Conservation (phyloP, 1,139 yeast genomes). For the Meyerozyma guilliermondii region DNA sequence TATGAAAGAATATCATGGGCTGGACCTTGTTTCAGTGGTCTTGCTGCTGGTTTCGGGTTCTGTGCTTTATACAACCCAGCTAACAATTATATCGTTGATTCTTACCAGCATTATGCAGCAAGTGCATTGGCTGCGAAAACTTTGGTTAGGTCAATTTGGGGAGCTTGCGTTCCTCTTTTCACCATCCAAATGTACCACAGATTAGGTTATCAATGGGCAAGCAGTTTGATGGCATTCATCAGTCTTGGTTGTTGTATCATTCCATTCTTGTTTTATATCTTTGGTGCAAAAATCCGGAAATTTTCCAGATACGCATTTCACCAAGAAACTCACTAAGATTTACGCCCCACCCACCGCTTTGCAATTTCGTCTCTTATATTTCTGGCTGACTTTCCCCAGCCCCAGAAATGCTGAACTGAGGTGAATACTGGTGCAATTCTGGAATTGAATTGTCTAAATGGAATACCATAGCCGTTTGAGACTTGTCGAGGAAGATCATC, state of each 20-base stretch:
- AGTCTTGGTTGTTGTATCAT: too few species aligned
- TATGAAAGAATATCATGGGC: conserved; percentile 55
- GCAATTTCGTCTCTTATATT: conserved; percentile 50
- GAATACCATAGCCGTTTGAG: conserved; percentile 17
- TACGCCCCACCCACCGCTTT: conserved; percentile 37
- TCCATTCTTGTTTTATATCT: too few species aligned
- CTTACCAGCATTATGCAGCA: too few species aligned
- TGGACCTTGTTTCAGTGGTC: conserved; percentile 57
- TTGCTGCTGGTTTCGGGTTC: conserved; percentile 60
- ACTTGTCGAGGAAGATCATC: conserved; percentile 21
- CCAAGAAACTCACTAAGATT: too few species aligned
- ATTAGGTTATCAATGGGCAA: too few species aligned
- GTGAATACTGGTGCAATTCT: conserved; percentile 45
- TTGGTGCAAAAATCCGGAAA: too few species aligned
- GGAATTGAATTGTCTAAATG: conserved; percentile 26
- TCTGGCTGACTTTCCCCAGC: conserved; percentile 47
- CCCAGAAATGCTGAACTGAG: conserved; percentile 55
- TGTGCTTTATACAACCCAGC: conserved; percentile 59
- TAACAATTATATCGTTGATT: conserved; percentile 62
- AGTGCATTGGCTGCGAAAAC: too few species aligned
- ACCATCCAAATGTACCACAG: too few species aligned
- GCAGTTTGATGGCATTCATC: too few species aligned
- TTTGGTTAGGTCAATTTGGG: too few species aligned
- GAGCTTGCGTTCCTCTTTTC: too few species aligned
- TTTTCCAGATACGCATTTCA: too few species aligned